Evolutionary conservation across 805 yeast species (phyloP), one percentile per base, ranked within the genome.

Genomic region (Jamesozyma jinghongensis): DNA sequence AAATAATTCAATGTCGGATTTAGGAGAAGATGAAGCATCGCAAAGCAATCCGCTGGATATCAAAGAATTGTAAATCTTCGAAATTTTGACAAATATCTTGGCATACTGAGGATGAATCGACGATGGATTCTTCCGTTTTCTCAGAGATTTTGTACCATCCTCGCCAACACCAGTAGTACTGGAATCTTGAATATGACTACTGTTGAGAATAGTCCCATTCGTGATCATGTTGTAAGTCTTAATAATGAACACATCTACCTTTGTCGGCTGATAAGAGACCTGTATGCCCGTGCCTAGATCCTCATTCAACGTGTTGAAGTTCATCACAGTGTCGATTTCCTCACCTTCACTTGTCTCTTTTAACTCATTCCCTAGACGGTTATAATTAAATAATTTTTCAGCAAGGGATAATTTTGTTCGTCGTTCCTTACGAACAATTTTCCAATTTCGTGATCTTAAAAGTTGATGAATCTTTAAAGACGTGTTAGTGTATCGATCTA

Each of bases 1-100:
- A 39, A 52, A 61, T 20, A 61, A 36, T 38, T 61, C 65, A 18
- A 61, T 57, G 12, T 61, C 51, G 1, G 64, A 59, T 34, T 61
- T 61, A 14, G 63, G 63, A 10, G 62, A 54, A 1, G 56, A 50
- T 2, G 61, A 47, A 19, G 51, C 58, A 40, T 57, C 59, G 27
- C 50, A 52, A 20, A 56, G 47, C 11, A 52, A 39, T 0, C 57
- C 62, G 5, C 52, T 48, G 3, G 60, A 47, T 20, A 56, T 42
- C 12, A 57, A 44, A 7, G 59, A 51, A 36, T 48, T 53, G 43
- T 56, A 59, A 3, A 60, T 48, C 33, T 56, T 57, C 6, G 65
- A 57, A 6, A 57, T 46, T 30, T 52, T 55, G 14, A 45, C 48
- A 38, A 60, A 59, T 7, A 49, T 45, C 30, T 45, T 43, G 3